These are phyloP conservation scores for Haplosporangium gracile DNA, from an alignment of 192 early-diverging fungal species.

Conservation along the genomic window DNA sequence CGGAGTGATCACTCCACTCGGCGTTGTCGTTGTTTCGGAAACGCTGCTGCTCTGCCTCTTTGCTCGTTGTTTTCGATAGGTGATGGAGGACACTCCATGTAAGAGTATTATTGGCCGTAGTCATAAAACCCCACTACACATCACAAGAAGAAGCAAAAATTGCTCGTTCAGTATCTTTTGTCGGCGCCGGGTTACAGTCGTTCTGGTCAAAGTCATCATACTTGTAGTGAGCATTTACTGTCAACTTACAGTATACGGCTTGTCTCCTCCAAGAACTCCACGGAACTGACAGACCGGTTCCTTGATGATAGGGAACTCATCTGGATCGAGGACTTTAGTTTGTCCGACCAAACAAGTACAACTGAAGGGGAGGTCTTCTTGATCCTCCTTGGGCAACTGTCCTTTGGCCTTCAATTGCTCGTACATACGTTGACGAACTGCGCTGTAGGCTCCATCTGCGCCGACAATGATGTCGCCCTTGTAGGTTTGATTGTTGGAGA, in stretches of 20 bases:
- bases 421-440: conserved; percentile 23
- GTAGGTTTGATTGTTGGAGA: conserved; percentile 10
- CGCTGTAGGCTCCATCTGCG: conserved; percentile 44
- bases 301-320: conserved; percentile 6
- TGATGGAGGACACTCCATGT: conserved; percentile 19
- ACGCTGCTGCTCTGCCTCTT: neutral
- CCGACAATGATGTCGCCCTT: conserved; percentile 48
- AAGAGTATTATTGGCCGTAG: neutral
- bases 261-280: conserved; percentile 1
- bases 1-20: conserved; percentile 13
- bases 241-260: conserved; percentile 16
- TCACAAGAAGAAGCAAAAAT: neutral
- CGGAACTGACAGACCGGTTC: neutral
- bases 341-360: conserved; percentile 24
- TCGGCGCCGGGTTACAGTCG: neutral
- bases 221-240: neutral
- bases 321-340: conserved; percentile 12
- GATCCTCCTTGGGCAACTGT: neutral
- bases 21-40: conserved; percentile 7
- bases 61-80: neutral
- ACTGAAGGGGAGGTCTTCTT: neutral
- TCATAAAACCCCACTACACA: conserved; percentile 18
- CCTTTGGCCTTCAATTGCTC: neutral
- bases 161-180: neutral
- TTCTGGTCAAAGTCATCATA: no score